These are phyloP conservation scores for Fomes fomentarius DNA, from an alignment of 1,284 basidiomycete genomes.

Conservation along the genomic window DNA sequence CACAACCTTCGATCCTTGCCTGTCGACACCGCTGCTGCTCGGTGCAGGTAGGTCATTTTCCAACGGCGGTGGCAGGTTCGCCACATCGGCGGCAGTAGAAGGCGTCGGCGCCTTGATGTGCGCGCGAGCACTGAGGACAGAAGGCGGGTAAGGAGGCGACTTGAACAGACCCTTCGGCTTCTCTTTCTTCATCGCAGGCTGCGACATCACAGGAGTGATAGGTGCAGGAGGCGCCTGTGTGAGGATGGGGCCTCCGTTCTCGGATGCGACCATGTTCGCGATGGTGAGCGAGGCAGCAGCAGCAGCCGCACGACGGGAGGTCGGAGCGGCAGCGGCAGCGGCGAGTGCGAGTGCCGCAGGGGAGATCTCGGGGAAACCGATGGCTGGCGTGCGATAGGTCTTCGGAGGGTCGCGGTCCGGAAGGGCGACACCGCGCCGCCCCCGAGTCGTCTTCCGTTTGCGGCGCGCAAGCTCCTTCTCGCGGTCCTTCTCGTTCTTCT, in stretches of 20 bases:
- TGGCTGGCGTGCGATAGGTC: slow-evolving; percentile 87
- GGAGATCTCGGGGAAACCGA: slow-evolving; percentile 82
- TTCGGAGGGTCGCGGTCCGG: slow-evolving; percentile 94
- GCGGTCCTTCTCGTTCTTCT: slow-evolving; percentile 88
- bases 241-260: slow-evolving; percentile 68
- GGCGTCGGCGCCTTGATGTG: slow-evolving; percentile 56
- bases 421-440: slow-evolving; percentile 85
- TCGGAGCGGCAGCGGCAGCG: slow-evolving; percentile 65
- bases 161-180: slow-evolving; percentile 76
- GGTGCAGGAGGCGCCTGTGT: slow-evolving; percentile 53
- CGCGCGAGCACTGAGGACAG: slow-evolving; percentile 63
- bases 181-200: slow-evolving; percentile 56
- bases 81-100: slow-evolving; percentile 67
- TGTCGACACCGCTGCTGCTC: slow-evolving; percentile 42
- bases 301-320: slow-evolving; percentile 80
- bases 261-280: slow-evolving; percentile 82
- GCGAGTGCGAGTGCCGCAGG: slow-evolving; percentile 66
- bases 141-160: slow-evolving; percentile 58
- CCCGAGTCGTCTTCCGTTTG: slow-evolving; percentile 87
- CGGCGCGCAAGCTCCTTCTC: slow-evolving; percentile 89
- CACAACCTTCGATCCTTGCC: slow-evolving; percentile 47
- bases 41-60: slow-evolving; percentile 58
- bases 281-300: slow-evolving; percentile 81
- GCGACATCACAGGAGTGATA: slow-evolving; percentile 40
- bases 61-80: slow-evolving; percentile 55